phyloP scores from a whole-genome alignment of 306 rosid species.

The Quercus variabilis region DNA sequence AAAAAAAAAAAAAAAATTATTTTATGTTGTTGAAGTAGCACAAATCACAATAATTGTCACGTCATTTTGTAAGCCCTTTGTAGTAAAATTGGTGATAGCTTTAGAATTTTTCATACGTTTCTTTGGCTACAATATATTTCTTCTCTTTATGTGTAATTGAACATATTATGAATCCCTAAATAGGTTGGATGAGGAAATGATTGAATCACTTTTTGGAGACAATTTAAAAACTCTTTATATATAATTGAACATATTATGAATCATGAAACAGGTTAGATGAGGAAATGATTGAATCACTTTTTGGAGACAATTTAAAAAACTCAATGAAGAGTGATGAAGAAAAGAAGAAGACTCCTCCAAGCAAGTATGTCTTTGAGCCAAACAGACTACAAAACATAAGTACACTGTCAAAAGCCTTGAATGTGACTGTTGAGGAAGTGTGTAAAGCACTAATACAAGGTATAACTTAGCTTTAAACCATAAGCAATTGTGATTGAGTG shows the following conservation, averaged over 20 bases:
- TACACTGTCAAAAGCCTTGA: slow-evolving; percentile 85
- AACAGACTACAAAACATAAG: slow-evolving; percentile 94
- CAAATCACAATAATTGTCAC: no score
- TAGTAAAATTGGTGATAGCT: no score
- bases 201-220: slow-evolving; percentile 95
- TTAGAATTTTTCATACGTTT: background rate
- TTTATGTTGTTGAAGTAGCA: background rate
- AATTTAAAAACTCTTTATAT: slow-evolving; percentile 40
- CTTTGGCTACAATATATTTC: background rate
- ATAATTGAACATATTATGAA: background rate
- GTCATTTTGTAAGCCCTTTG: no score
- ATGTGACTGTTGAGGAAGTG: slow-evolving; percentile 65
- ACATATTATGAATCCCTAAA: slow-evolving; percentile 21
- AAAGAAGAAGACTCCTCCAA: slow-evolving; percentile 84
- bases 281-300: slow-evolving; percentile 98
- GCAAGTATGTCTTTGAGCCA: slow-evolving; percentile 90
- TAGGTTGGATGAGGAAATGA: slow-evolving; percentile 98
- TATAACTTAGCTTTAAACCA: slow-evolving; percentile 22
- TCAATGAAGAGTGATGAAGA: slow-evolving; percentile 68
- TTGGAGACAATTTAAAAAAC: slow-evolving; percentile 79
- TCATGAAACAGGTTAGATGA: slow-evolving; percentile 73
- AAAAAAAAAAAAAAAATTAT: no score
- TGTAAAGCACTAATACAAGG: slow-evolving; percentile 86
- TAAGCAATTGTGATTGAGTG: background rate
- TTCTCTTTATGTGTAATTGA: background rate